phyloP scores from a whole-genome alignment of 2,329 filamentous ascomycete species.

The Lasiodiplodia sp. region DNA sequence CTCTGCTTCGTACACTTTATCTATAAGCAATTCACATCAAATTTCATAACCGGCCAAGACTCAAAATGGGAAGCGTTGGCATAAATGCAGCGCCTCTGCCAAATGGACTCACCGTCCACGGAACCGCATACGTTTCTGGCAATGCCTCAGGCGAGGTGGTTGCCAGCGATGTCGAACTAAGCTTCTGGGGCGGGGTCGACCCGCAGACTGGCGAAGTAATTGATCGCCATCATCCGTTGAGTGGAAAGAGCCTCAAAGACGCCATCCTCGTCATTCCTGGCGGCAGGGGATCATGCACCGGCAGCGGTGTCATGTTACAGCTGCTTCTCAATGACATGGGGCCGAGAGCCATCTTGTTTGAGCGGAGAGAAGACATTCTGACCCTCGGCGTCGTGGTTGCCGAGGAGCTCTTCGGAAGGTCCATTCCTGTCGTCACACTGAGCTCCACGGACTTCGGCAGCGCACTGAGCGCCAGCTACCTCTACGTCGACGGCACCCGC shows the following conservation, averaged over 20 bases:
- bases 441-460: slow-evolving; percentile 16
- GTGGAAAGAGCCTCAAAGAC: slow-evolving; percentile 42
- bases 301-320: slow-evolving; percentile 56
- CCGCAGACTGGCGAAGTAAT: slow-evolving; percentile 51
- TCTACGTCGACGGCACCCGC: slow-evolving; percentile 18
- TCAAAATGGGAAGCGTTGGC: neutral
- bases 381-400: slow-evolving; percentile 56
- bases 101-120: neutral
- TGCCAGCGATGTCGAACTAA: slow-evolving; percentile 39
- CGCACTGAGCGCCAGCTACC: neutral
- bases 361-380: slow-evolving; percentile 53
- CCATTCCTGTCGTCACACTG: slow-evolving; percentile 51
- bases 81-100: neutral
- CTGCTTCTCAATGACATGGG: slow-evolving; percentile 50
- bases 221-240: slow-evolving; percentile 54
- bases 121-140: neutral
- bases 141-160: neutral
- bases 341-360: slow-evolving; percentile 53
- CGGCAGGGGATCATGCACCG: slow-evolving; percentile 57
- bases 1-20: neutral
- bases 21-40: neutral
- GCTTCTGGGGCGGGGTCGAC: slow-evolving; percentile 57
- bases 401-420: slow-evolving; percentile 48
- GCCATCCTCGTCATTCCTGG: slow-evolving; percentile 53
- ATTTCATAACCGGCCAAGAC: neutral